Conservation (phyloP, 2,329 filamentous ascomycete species). For the Nothophoma quercina region DNA sequence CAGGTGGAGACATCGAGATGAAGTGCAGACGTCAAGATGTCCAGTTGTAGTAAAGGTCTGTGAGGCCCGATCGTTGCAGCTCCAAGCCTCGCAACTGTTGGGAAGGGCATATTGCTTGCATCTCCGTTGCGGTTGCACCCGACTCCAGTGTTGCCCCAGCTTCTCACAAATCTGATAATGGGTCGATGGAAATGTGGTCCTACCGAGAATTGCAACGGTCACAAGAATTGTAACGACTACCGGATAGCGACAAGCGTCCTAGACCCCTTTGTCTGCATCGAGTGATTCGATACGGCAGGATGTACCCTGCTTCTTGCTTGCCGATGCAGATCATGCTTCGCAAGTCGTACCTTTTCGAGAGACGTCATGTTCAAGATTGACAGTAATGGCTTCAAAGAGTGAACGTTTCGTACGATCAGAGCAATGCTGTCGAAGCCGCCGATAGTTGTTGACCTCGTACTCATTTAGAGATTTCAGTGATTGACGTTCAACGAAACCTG, state of each 20-base stretch:
- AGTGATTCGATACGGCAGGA: neutral
- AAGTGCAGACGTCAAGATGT: neutral
- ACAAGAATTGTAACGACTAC: neutral
- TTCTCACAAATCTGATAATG: neutral
- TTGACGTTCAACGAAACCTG: neutral
- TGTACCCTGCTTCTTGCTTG: constrained; percentile 5
- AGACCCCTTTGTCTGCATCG: neutral
- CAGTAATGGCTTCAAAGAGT: neutral
- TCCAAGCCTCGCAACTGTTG: neutral
- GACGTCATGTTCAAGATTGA: constrained; percentile 10
- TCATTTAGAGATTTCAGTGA: neutral
- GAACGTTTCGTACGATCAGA: neutral
- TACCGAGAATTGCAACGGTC: neutral
- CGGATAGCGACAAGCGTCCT: constrained; percentile 1
- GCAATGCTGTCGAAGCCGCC: neutral
- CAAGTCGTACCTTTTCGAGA: neutral
- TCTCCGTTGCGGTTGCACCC: neutral
- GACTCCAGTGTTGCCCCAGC: neutral
- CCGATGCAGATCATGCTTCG: neutral
- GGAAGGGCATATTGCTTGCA: neutral
- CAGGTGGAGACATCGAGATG: neutral
- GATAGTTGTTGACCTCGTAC: neutral
- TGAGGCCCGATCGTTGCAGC: too few relatives aligned
- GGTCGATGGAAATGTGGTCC: neutral
- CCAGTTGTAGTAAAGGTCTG: too few relatives aligned